phyloP scores from a whole-genome alignment of 345 rosid genomes.

The Conringia planisiliqua region DNA sequence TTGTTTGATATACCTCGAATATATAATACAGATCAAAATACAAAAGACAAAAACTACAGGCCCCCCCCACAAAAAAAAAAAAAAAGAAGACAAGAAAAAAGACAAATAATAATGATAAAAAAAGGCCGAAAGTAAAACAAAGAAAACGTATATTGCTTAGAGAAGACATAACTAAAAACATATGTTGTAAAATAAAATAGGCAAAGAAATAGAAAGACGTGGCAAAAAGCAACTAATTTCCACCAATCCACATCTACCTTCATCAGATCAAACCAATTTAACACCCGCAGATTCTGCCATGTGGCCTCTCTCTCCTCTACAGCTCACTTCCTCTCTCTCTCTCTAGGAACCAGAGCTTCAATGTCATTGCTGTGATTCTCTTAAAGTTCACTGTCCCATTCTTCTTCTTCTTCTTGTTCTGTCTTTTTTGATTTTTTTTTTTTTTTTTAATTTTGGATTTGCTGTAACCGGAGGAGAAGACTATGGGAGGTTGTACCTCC shows the following conservation, averaged over 20 bases:
- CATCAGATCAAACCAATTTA: slow-evolving; percentile 25
- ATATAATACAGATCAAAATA: background rate
- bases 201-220: slow-evolving; percentile 14
- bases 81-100: slow-evolving; percentile 3
- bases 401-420: slow-evolving; percentile 10
- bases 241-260: slow-evolving; percentile 31
- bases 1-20: background rate
- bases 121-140: slow-evolving; percentile 14
- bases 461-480: background rate
- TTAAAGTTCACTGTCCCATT: slow-evolving; percentile 16
- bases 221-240: slow-evolving; percentile 34
- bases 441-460: background rate
- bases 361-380: slow-evolving; percentile 37
- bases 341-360: slow-evolving; percentile 23
- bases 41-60: background rate
- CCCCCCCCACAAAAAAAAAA: background rate
- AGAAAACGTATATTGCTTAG: slow-evolving; percentile 16
- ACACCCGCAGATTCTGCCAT: slow-evolving; percentile 37
- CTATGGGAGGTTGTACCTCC: slow-evolving; percentile 77
- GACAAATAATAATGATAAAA: slow-evolving; percentile 9
- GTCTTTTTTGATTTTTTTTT: background rate
- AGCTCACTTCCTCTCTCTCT: slow-evolving; percentile 32
- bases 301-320: slow-evolving; percentile 37
- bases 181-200: background rate
- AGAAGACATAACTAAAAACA: slow-evolving; percentile 2